Evolutionary conservation across 2,329 filamentous ascomycete species (phyloP), one percentile per base, ranked within the genome.

Genomic region (Colletotrichum chlorophyti): DNA sequence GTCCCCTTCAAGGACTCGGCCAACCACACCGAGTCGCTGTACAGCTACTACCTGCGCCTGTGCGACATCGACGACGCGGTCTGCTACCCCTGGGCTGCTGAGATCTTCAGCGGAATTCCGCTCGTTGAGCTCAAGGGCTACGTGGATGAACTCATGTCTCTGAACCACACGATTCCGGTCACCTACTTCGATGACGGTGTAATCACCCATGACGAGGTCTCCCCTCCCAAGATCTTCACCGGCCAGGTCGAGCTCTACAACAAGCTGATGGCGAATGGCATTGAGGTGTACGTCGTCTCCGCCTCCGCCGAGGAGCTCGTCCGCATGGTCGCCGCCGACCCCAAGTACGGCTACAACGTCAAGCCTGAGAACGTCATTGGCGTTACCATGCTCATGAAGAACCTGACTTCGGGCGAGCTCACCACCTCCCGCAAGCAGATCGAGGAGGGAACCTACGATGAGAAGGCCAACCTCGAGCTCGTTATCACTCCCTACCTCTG

Each of bases 141-240:
- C 61, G 74, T 79, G 2, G 80, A 80, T 62, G 74, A 80, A 61
- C 71, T 81, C 58, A 76, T 81, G 68, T 71, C 76, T 1, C 70
- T 76, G 54, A 74, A 76, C 65, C 60, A 45, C 23, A 72, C 71
- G 8, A 70, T 79, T 5, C 59, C 68, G 5, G 67, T 69, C n/a
- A 70, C 65, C 5, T 76, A 77, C 62, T 76, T 65, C 40, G 69
- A 73, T 9, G 72, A 61, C 15, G 74, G 70, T 15, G 65, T 66
- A 5, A 53, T 73, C 10, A 68, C 69, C 0, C 15, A 66, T 1
- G 65, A 63, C 3, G 65, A 68, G 2, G 63, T 78, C 29, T 66
- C 34, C 17, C 71, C 72, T 3, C 76, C 76, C 26, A 68, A 65
- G 43, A 52, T 76, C 38, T 78, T 76, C 41, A 60, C 67, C 7